These are phyloP conservation scores for Fusarium udum DNA, from an alignment of 2,329 filamentous ascomycete species.

Conservation along the genomic window DNA sequence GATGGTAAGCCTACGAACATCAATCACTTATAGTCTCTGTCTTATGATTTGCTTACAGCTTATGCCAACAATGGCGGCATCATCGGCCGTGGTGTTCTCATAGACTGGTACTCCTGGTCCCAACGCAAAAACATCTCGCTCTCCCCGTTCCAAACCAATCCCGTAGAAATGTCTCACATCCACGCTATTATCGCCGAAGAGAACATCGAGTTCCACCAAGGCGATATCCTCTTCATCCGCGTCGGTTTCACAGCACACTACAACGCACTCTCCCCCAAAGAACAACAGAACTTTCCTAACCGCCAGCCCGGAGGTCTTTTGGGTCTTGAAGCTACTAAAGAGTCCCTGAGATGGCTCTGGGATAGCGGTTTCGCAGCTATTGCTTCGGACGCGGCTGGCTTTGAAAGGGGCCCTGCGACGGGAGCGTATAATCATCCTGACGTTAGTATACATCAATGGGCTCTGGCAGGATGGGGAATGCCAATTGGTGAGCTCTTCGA, in stretches of 20 bases:
- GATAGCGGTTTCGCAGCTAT: not conserved
- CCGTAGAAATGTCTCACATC: not conserved
- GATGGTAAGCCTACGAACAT: not conserved
- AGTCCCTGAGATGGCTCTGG: not conserved
- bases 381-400: not conserved
- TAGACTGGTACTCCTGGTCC: not conserved
- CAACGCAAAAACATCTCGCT: not conserved
- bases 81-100: not conserved
- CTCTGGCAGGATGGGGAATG: not conserved
- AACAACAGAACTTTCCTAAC: not conserved
- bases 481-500: not conserved
- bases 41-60: not conserved
- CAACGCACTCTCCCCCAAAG: not conserved
- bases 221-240: not conserved
- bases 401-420: not conserved
- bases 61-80: not conserved
- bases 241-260: not conserved
- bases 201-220: not conserved
- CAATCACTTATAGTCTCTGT: fast-evolving
- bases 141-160: not conserved
- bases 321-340: not conserved
- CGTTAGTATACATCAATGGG: not conserved
- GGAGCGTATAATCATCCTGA: not conserved
- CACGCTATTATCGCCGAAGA: not conserved
- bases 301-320: not conserved